phyloP scores from a whole-genome alignment of 208 protist species.

The Phytomonas francai region DNA sequence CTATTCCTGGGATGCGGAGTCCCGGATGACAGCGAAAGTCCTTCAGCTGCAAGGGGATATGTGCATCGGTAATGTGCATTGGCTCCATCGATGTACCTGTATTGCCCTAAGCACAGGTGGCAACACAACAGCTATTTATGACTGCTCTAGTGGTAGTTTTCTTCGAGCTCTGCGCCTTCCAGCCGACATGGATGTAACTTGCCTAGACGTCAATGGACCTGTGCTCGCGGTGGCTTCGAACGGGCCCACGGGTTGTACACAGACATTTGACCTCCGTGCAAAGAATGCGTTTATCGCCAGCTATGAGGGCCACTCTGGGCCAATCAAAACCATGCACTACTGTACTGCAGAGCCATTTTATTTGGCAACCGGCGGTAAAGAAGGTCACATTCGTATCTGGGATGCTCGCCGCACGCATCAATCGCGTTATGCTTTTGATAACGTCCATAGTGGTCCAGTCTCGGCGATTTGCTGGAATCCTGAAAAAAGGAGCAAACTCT shows the following conservation, averaged over 20 bases:
- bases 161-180: conserved; percentile 51
- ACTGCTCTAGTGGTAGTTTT: conserved; percentile 48
- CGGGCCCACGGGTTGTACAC: conserved; percentile 24
- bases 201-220: conserved; percentile 61
- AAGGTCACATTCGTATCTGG: conserved; percentile 63
- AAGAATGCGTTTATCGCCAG: conserved; percentile 57
- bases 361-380: conserved; percentile 51
- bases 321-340: conserved; percentile 49
- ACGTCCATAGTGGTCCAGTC: conserved; percentile 49
- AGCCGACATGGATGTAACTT: conserved; percentile 30
- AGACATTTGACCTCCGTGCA: conserved; percentile 65
- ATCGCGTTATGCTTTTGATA: conserved; percentile 59
- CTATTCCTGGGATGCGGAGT: conserved; percentile 67
- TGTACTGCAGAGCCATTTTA: conserved; percentile 73
- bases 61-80: conserved; percentile 47
- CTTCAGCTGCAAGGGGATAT: conserved; percentile 46
- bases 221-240: conserved; percentile 50
- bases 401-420: conserved; percentile 43
- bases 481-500: conserved; percentile 60
- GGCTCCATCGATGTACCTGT: conserved; percentile 72
- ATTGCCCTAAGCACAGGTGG: conserved; percentile 45
- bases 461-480: conserved; percentile 61
- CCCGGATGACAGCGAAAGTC: conserved; percentile 35
- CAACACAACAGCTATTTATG: conserved; percentile 61
- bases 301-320: conserved; percentile 43